These are phyloP conservation scores for Trichoderma atroviride DNA, from an alignment of 2,329 filamentous ascomycete genomes.

Conservation along the genomic window DNA sequence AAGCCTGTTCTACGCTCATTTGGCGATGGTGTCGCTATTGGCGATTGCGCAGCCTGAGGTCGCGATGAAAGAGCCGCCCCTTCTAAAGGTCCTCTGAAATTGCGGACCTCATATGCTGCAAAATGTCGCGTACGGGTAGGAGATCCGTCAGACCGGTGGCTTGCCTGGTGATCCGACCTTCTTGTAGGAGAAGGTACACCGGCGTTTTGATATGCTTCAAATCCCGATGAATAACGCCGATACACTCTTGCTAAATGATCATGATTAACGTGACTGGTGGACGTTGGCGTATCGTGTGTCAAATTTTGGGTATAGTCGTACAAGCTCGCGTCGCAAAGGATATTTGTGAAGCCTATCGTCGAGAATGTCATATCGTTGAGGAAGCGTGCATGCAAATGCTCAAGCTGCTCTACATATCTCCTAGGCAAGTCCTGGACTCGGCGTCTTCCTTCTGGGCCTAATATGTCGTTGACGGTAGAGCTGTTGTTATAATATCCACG, in stretches of 20 bases:
- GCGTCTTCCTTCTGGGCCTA: not conserved
- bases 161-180: not conserved
- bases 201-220: slow-evolving; percentile 3
- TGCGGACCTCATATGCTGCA: not conserved
- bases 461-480: not conserved
- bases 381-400: slow-evolving; percentile 5
- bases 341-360: not conserved
- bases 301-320: not conserved
- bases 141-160: not conserved
- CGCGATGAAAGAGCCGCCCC: not conserved
- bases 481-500: not conserved
- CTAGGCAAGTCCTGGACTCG: not conserved
- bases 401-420: slow-evolving; percentile 18
- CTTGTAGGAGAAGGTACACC: slow-evolving; percentile 10
- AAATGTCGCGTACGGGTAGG: not conserved
- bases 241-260: not conserved
- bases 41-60: not conserved
- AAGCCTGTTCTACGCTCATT: not conserved
- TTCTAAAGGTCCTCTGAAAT: not conserved
- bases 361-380: slow-evolving; percentile 1
- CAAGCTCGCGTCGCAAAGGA: not conserved
- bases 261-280: not conserved
- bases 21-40: not conserved
- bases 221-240: not conserved
- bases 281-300: not conserved